Base-by-base conservation (phyloP, 768 basidiomycete genomes). In the Auricularia cornea region DNA sequence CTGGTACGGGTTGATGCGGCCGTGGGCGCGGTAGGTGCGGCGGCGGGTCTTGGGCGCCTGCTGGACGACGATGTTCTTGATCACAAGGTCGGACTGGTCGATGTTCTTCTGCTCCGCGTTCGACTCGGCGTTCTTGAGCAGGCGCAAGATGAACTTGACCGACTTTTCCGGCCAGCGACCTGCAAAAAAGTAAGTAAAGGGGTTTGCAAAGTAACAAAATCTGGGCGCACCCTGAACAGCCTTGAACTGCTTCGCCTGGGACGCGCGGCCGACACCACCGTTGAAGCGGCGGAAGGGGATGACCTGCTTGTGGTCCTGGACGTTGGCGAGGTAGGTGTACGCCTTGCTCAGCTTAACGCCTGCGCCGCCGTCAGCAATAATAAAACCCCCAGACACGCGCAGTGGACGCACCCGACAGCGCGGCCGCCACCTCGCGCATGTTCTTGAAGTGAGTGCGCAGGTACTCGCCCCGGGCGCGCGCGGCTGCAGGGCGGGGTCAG, bases 111-210 rank as follows among this genome's bases (percentile, higher is more conserved):
- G 92, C 72, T 98, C 95, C 66, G 97, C 97, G 77, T 99, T 99
- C 69, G 97, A 89, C 78, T 98, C 96, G 51, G 97, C 97, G 77
- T 99, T 99, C 85, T 98, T 98, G 74, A 99, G 78, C 61, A 99
- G 86, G 69, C 92, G 87, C 66, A 88, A 83, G 74, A 99, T 89
- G 84, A 94, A 96, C 77, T 90, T 89, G 78, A 97, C 87, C 60
- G 94, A 98, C 81, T 99, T 98, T 82, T 93, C 95, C 74, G 97
- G 97, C 97, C 97, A 98, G 74, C 97, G 96, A 87, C 97, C 96
- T 98, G 69, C 29, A 30, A 38, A 32, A n/a, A 3, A 54, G 29
- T 40, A 26, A 63, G 10, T 26, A 48, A 28, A 20, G 51, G 4
- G 23, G 23, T 30, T 23, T 48, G 41, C 26, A 32, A 62, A 65